Conservation (phyloP, 2,329 filamentous ascomycete genomes). For the Eutypa lata region DNA sequence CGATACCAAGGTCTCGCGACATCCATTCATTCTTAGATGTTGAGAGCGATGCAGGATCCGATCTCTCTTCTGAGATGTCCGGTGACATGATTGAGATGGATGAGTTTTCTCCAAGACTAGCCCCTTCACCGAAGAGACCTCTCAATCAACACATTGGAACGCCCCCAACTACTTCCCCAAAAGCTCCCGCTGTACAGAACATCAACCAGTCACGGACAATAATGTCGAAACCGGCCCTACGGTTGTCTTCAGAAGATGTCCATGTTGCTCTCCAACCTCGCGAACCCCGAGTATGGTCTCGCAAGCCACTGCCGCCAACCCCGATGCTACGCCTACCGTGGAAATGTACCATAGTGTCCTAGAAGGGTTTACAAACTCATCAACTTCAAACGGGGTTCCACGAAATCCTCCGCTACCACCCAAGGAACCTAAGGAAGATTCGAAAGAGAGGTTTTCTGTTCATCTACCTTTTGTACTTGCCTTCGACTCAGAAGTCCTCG, state of each 20-base stretch:
- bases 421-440: too few relatives aligned
- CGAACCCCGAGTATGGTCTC: slow-evolving; percentile 39
- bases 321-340: slow-evolving; percentile 45
- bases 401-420: slow-evolving; percentile 31
- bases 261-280: slow-evolving; percentile 34
- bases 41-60: slow-evolving; percentile 49
- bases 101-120: slow-evolving; percentile 27
- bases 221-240: slow-evolving; percentile 46
- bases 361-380: slow-evolving; percentile 27
- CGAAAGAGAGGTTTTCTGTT: slow-evolving; percentile 40
- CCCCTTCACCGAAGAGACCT: slow-evolving; percentile 18
- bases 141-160: slow-evolving; percentile 29
- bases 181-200: slow-evolving; percentile 6
- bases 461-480: slow-evolving; percentile 80
- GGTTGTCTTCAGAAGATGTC: slow-evolving; percentile 37
- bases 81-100: slow-evolving; percentile 41
- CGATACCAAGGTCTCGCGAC: slow-evolving; percentile 15
- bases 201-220: slow-evolving; percentile 43
- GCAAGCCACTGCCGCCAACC: slow-evolving; percentile 46
- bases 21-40: slow-evolving; percentile 26
- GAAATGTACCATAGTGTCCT: slow-evolving; percentile 33
- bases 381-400: slow-evolving; percentile 33
- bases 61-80: slow-evolving; percentile 63
- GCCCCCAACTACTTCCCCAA: slow-evolving; percentile 10
- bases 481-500: slow-evolving; percentile 74